phyloP scores from a whole-genome alignment of 2,329 filamentous ascomycete species.

The Arthrinium puccinioides region DNA sequence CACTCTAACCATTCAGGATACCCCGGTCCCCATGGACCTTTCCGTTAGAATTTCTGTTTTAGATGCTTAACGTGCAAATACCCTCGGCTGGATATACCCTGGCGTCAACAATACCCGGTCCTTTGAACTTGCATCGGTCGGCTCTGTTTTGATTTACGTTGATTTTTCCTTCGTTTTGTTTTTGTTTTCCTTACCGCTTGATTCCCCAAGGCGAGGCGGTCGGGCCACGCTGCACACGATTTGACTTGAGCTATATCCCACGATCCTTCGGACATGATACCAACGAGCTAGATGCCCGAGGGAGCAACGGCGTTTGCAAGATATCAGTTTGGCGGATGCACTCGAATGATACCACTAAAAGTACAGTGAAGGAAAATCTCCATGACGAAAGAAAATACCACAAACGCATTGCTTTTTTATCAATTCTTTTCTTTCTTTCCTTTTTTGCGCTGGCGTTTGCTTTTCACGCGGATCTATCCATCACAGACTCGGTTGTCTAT shows the following conservation, averaged over 20 bases:
- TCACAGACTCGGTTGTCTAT: too few species aligned
- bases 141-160: constrained; percentile 27
- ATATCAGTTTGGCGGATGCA: constrained; percentile 20
- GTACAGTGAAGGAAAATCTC: constrained; percentile 16
- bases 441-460: too few species aligned
- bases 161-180: constrained; percentile 9
- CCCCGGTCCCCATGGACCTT: constrained; percentile 85
- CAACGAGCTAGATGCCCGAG: constrained; percentile 19
- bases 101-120: constrained; percentile 51
- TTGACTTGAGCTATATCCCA: constrained; percentile 23
- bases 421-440: too few species aligned
- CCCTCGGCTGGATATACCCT: constrained; percentile 59
- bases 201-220: constrained; percentile 15
- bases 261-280: constrained; percentile 25
- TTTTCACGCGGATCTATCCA: too few species aligned
- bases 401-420: constrained; percentile 1
- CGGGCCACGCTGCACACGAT: constrained; percentile 18
- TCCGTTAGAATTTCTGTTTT: constrained; percentile 63
- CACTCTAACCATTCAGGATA: constrained; percentile 95
- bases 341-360: constrained; percentile 25
- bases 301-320: constrained; percentile 22
- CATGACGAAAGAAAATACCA: constrained; percentile 1
- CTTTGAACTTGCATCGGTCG: constrained; percentile 37
- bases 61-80: constrained; percentile 44
- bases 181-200: constrained; percentile 12